phyloP scores from a whole-genome alignment of 106 monocot species.

The Posidonia australis region DNA sequence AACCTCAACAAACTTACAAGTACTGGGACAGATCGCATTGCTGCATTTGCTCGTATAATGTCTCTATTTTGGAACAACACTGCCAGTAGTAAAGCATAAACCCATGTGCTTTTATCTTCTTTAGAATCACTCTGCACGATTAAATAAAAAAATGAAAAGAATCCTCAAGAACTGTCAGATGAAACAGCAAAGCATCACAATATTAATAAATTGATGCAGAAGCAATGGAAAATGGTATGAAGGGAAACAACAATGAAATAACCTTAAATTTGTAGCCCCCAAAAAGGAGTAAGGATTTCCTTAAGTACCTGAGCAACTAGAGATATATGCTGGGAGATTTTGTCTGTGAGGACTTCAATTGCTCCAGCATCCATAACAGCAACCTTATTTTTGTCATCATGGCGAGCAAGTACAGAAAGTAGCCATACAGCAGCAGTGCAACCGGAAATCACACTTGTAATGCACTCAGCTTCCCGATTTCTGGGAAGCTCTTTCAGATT shows the following conservation, averaged over 20 bases:
- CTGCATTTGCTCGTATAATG: constrained; percentile 52
- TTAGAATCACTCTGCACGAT: constrained; percentile 64
- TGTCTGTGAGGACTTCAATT: constrained; percentile 66
- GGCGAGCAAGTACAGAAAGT: constrained; percentile 65
- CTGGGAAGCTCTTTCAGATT: constrained; percentile 19
- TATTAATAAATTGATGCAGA: background rate
- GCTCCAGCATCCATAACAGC: constrained; percentile 67
- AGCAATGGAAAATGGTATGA: background rate
- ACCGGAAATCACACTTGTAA: constrained; percentile 52
- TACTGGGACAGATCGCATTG: constrained; percentile 63
- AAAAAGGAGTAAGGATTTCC: background rate
- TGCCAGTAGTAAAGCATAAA: constrained; percentile 73
- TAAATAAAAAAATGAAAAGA: background rate
- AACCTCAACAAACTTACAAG: constrained; percentile 71
- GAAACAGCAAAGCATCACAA: background rate
- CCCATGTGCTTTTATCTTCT: constrained; percentile 71
- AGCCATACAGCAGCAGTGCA: constrained; percentile 67
- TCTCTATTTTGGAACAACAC: constrained; percentile 81
- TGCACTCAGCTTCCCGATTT: constrained; percentile 30
- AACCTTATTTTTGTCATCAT: constrained; percentile 41
- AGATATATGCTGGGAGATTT: constrained; percentile 62
- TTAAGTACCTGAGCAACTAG: constrained; percentile 55
- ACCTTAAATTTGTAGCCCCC: background rate
- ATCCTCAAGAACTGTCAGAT: background rate
- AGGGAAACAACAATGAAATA: background rate